These are phyloP conservation scores for Lepidium aucheri DNA, from an alignment of 345 rosid genomes.

Conservation along the genomic window DNA sequence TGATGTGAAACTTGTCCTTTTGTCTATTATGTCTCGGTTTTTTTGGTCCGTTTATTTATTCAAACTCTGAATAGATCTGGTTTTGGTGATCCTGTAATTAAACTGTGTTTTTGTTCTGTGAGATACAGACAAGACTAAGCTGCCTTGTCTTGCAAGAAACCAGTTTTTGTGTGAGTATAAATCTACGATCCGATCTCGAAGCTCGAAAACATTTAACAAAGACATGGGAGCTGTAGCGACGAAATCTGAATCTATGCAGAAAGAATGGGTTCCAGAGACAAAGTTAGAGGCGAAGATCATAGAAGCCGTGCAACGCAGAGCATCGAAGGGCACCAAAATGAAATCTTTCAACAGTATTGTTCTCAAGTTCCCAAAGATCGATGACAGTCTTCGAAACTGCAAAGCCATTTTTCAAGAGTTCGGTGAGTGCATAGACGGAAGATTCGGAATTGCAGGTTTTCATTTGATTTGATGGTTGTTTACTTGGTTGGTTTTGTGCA, in stretches of 20 bases:
- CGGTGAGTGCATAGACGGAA: slow-evolving; percentile 33
- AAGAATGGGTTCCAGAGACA: slow-evolving; percentile 52
- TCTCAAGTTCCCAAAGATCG: slow-evolving; percentile 90
- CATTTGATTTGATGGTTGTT: background rate
- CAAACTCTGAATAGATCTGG: slow-evolving; percentile 15
- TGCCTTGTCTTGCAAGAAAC: slow-evolving; percentile 29
- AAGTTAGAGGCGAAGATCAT: slow-evolving; percentile 78
- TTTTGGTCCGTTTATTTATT: background rate
- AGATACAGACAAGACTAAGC: slow-evolving; percentile 8
- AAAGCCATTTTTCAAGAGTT: slow-evolving; percentile 75
- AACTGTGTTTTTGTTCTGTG: background rate
- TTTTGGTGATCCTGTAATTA: background rate
- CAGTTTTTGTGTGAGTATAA: background rate
- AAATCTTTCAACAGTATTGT: slow-evolving; percentile 80
- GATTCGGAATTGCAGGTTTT: background rate
- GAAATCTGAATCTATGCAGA: slow-evolving; percentile 32
- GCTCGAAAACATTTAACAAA: background rate
- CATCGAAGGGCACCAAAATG: slow-evolving; percentile 50
- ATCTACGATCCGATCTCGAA: slow-evolving; percentile 10
- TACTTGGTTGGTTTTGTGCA: slow-evolving; percentile 21
- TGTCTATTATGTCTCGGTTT: background rate
- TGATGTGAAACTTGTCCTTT: slow-evolving; percentile 7
- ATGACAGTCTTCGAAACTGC: slow-evolving; percentile 70
- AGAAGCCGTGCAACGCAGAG: slow-evolving; percentile 70
- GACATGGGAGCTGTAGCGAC: slow-evolving; percentile 59